Percentiles rank a stretch among this genome's conserved stretches.
These are phyloP conservation scores for Cercospora sesami DNA, from an alignment of 2,329 filamentous ascomycete species.

Conservation along the genomic window DNA sequence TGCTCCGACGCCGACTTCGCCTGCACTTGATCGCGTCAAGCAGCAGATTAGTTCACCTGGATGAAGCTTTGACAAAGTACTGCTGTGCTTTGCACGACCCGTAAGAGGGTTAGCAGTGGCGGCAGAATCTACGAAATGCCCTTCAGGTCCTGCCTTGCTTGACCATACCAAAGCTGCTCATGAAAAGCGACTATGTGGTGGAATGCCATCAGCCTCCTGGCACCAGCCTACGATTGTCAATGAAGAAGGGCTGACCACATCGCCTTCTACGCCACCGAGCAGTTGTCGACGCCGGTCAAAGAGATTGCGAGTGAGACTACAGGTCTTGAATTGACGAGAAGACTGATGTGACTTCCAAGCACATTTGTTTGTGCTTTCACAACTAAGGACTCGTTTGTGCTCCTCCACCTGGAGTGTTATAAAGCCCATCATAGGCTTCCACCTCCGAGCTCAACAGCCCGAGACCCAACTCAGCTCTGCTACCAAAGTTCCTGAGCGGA, in stretches of 20 bases:
- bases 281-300: too few species aligned
- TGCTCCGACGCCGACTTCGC: neutral
- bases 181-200: neutral
- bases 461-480: neutral
- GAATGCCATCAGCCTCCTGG: neutral
- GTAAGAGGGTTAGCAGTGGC: neutral
- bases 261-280: neutral
- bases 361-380: neutral
- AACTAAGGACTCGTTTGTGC: neutral
- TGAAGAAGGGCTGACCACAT: neutral
- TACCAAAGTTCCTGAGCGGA: neutral
- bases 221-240: neutral
- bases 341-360: neutral
- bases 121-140: neutral
- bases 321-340: neutral
- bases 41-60: neutral
- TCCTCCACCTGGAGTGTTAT: neutral
- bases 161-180: neutral
- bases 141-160: neutral
- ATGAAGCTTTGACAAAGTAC: neutral
- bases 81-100: neutral
- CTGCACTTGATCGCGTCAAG: neutral
- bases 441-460: neutral
- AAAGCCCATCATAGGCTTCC: neutral
- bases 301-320: neutral